Evolutionary conservation across 2,329 filamentous ascomycete genomes (phyloP), one percentile per base, ranked within the genome.

Genomic region (Alternaria sp.): DNA sequence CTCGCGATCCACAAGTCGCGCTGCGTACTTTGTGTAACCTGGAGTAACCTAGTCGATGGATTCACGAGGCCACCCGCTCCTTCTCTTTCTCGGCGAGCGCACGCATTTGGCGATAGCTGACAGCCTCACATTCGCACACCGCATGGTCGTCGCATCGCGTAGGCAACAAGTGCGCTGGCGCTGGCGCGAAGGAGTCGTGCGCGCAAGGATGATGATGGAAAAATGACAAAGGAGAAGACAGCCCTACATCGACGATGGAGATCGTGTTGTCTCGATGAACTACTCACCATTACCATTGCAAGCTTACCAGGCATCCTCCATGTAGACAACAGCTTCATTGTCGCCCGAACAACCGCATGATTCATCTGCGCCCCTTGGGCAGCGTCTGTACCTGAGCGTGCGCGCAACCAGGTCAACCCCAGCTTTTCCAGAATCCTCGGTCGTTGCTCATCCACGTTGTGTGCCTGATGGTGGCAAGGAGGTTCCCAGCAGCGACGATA

Each of bases 381-480:
- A 59, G n/a, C 26, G 17, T 49, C n/a, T 32, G 44, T 55, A 45
- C 44, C 50, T 55, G 25, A 26, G 49, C 44, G 30, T 44, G 11
- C 21, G 15, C 26, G 43, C 30, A 54, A 32, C 55, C 30, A 32
- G 60, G 60, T 59, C 25, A n/a, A 59, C 28, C 55, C 49, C 17
- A 28, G 60, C 54, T 25, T 17, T 36, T 23, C 19, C 36, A 54
- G 15, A 40, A 40, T 40, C 43, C 21, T 56, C 30, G 56, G 49
- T 59, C 43, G 43, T 46, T 40, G 43, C 43, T 45, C 30, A 30
- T 47, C n/a, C 32, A 51, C 15, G 26, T 45, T 51, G 54, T 30
- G 45, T 61, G 44, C 44, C 54, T 47, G 44, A 36, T 19, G 15
- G 3, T 23, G 13, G 50, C 61, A 55, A 60, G 61, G 51, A 26